These are phyloP conservation scores for Misopates orontium DNA, from an alignment of 257 asterid species.

Conservation along the genomic window DNA sequence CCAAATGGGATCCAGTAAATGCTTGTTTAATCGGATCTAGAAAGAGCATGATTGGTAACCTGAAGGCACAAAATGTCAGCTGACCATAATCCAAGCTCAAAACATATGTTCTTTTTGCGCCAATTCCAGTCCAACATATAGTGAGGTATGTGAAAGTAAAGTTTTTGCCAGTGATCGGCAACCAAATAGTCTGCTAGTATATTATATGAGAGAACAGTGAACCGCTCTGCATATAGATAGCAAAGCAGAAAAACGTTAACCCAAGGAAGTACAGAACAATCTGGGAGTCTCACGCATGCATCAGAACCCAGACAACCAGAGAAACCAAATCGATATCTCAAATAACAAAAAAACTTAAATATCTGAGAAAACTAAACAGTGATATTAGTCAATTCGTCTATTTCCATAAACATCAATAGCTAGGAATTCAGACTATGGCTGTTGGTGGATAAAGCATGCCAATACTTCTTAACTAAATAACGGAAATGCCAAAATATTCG, in stretches of 20 bases:
- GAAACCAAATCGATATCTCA: constrained; percentile 8
- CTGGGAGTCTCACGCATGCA: constrained; percentile 16
- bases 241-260: constrained; percentile 24
- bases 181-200: constrained; percentile 89
- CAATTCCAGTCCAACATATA: constrained; percentile 84
- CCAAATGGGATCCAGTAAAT: neutral
- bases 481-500: neutral
- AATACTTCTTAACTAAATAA: constrained; percentile 1
- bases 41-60: constrained; percentile 46
- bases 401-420: constrained; percentile 4
- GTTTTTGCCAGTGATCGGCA: constrained; percentile 59
- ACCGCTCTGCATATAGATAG: constrained; percentile 58
- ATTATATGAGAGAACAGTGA: constrained; percentile 85
- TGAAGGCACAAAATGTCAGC: constrained; percentile 93
- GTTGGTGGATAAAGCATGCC: neutral
- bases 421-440: neutral
- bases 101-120: constrained; percentile 73
- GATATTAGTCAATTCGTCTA: constrained; percentile 14
- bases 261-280: neutral
- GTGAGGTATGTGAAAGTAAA: constrained; percentile 78
- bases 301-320: neutral
- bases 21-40: neutral
- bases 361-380: neutral
- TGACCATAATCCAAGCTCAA: constrained; percentile 99
- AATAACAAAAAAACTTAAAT: constrained; percentile 13